These are phyloP conservation scores for Venturia pyrina DNA, from an alignment of 2,329 filamentous ascomycete species.

Conservation along the genomic window DNA sequence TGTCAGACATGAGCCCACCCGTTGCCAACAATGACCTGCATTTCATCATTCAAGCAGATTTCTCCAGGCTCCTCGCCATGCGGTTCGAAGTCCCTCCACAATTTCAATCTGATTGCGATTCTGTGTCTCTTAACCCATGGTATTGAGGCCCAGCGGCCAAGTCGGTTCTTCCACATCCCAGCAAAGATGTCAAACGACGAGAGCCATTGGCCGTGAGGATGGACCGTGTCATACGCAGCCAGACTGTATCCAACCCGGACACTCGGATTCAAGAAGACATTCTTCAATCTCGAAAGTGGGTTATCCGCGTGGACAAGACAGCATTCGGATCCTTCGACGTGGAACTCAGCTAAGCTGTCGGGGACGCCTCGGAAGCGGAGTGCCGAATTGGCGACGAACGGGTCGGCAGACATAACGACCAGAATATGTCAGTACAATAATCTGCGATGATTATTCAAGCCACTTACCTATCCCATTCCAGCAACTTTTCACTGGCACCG, in stretches of 20 bases:
- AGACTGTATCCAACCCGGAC: constrained; percentile 57
- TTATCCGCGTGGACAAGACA: constrained; percentile 70
- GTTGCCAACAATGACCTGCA: constrained; percentile 26
- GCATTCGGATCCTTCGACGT: constrained; percentile 70
- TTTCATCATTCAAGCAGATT: constrained; percentile 28
- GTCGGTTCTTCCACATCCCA: constrained; percentile 19
- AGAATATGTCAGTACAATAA: constrained; percentile 27
- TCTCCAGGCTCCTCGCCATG: constrained; percentile 19
- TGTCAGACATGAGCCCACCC: constrained; percentile 34
- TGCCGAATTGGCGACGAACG: constrained; percentile 20
- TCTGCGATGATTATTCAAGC: constrained; percentile 22
- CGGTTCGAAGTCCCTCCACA: constrained; percentile 11
- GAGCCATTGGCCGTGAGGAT: constrained; percentile 14
- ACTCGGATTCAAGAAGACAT: constrained; percentile 59
- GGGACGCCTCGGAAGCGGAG: constrained; percentile 55
- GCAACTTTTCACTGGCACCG: constrained; percentile 53
- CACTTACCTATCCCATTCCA: constrained; percentile 54
- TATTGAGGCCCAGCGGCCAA: constrained; percentile 13
- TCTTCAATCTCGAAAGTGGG: constrained; percentile 39
- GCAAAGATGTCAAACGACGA: constrained; percentile 10
- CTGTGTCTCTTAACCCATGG: constrained; percentile 8
- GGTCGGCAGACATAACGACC: constrained; percentile 21
- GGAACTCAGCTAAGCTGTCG: constrained; percentile 48
- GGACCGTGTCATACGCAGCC: constrained; percentile 19
- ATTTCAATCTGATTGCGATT: constrained; percentile 8